Base-by-base conservation (phyloP, 352 stramenopile species). In the Phytophthora crassamura region DNA sequence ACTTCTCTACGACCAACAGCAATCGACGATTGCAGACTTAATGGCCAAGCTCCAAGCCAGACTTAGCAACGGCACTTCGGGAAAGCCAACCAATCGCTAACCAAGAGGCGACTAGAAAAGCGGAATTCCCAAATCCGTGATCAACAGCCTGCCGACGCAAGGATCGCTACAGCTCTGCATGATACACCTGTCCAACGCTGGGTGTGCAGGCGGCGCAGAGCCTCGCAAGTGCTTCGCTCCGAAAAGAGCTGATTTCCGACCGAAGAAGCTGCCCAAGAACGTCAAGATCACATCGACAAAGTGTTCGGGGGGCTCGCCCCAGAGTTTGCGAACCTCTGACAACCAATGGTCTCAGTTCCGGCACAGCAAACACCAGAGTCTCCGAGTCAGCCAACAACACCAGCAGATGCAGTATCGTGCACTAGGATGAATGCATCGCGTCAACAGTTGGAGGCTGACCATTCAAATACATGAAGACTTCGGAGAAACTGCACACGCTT, bases 151-250 rank as follows among this genome's bases (percentile, higher is more conserved):
- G 28, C 30, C 46, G 14, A 53, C 14, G 7, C 30, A 40, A 40
- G 30, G 46, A 10, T 40, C 25, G 14, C 14, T 18, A 4, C n/a
- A 40, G 16, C 11, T 53, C 6, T 53, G 52, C 4, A 33, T 46
- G 3, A 51, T 45, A 18, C 34, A 60, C 14, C 22, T 60, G 2
- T 60, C 53, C 14, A 60, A 43, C 7, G 28, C 28, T 6, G 53
- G 53, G 0, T 60, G 53, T 30, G 28, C 12, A 0, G 28, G 32
- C 9, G 22, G 18, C n/a, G 28, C 18, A 15, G 18, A 32, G 4
- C n/a, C 33, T 2, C 33, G 48, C 11, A n/a, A 53, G 46, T 56
- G 16, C 34, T 56, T 45, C 33, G 7, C 41, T 5, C 12, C n/a
- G 16, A 38, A 15, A 11, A 15, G 53, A 22, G 39, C 36, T 7